These are phyloP conservation scores for Lipomyces sp. DNA, from an alignment of 805 yeast species.

Conservation along the genomic window DNA sequence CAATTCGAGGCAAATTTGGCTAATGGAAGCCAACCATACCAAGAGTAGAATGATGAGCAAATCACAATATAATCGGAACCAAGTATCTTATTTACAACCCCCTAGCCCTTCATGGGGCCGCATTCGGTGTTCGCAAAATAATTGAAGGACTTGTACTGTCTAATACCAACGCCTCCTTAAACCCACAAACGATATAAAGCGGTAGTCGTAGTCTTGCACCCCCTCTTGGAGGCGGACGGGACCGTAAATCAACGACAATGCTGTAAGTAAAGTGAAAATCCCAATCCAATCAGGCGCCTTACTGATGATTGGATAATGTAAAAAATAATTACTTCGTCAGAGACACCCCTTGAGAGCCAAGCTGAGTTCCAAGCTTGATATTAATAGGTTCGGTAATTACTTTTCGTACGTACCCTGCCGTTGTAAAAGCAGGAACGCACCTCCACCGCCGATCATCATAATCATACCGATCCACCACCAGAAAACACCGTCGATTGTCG, in stretches of 20 bases:
- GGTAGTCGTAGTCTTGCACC: neutral
- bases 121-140: neutral
- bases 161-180: neutral
- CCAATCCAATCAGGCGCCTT: neutral
- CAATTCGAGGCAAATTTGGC: neutral
- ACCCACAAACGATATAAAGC: neutral
- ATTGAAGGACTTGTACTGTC: neutral
- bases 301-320: too few relatives aligned
- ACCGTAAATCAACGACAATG: neutral
- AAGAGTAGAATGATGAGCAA: neutral
- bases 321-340: neutral
- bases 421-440: constrained; percentile 41
- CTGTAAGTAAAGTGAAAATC: neutral
- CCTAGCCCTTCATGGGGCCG: neutral
- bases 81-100: neutral
- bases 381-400: neutral
- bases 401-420: constrained; percentile 9
- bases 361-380: neutral
- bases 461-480: constrained; percentile 50
- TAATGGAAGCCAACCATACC: neutral
- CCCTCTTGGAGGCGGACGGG: neutral
- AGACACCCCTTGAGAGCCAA: neutral
- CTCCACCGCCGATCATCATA: constrained; percentile 47
- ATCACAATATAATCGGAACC: neutral
- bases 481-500: constrained; percentile 37